Conservation (phyloP, 768 basidiomycete genomes). For the Lyophyllum shimeji region DNA sequence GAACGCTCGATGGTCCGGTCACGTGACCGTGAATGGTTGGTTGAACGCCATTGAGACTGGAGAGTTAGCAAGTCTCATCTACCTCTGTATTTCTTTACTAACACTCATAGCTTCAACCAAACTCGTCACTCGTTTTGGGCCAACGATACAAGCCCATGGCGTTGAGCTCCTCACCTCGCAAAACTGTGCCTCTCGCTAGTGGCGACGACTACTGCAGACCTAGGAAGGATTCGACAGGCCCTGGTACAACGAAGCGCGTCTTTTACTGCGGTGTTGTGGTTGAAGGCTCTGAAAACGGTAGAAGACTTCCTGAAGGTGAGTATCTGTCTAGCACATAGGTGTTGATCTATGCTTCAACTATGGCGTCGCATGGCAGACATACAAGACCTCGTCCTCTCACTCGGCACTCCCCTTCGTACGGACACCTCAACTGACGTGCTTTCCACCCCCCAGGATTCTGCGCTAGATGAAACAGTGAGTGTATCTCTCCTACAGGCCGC, state of each 20-base stretch:
- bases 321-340: constrained; percentile 13
- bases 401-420: constrained; percentile 65
- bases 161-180: constrained; percentile 68
- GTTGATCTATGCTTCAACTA: constrained; percentile 10
- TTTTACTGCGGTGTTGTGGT: constrained; percentile 92
- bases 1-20: no score
- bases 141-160: constrained; percentile 44
- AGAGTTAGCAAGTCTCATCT: not conserved
- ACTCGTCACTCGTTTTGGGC: constrained; percentile 4
- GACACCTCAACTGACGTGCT: constrained; percentile 49
- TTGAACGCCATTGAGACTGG: constrained; percentile 10
- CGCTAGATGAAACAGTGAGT: constrained; percentile 44
- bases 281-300: constrained; percentile 75
- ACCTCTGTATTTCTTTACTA: constrained; percentile 5
- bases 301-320: constrained; percentile 64
- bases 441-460: constrained; percentile 39
- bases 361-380: constrained; percentile 58
- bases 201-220: constrained; percentile 63
- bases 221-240: constrained; percentile 38
- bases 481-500: not conserved
- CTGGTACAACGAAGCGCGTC: constrained; percentile 67
- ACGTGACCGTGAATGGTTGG: constrained; percentile 28
- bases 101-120: constrained; percentile 5
- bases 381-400: constrained; percentile 73
- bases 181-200: constrained; percentile 68